Base-by-base conservation (phyloP, 139 green algal species). In the Coelastrella sp. region DNA sequence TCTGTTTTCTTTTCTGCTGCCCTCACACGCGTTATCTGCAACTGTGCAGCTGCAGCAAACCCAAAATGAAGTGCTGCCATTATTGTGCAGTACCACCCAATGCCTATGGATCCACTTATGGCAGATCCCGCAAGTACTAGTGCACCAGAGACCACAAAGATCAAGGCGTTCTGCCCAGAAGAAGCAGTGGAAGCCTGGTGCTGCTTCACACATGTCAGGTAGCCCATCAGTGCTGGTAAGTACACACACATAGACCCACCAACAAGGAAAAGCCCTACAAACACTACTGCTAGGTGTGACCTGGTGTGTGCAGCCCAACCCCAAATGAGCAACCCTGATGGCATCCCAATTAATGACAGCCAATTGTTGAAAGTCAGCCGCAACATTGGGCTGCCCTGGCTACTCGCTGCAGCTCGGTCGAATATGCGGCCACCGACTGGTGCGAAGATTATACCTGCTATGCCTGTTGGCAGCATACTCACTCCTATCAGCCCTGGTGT, bases 171-270 rank as follows among this genome's bases (percentile, higher is more conserved):
- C n/a, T 86, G 80, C n/a, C 80, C 80, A 15, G 59, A 22, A n/a
- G 80, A 58, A 74, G 80, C 80, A 59, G 80, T 74, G 11, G 59
- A 73, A 22, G 80, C 80, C 59, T 86, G 59, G n/a, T 86, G 58
- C 80, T 86, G 80, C 80, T 86, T 86, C n/a, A 86, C 22, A 59
- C 58, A 74, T 20, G 80, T 74, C 20, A 86, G 59, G 12, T 86
- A 86, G 6, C 80, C 80, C 80, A 86, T 86, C 3, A 86, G 5
- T 8, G 80, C 80, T 58, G 80, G 80, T 0, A 86, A n/a, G n/a
- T 86, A 86, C 12, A 86, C 59, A 25, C 80, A 86, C 80, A 86
- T 86, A 9, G 58, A 57, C 10, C 58, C 58, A 57, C 80, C 80
- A 11, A 74, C 59, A 17, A 72, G n/a, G 15, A 75, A 86, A 9